Conservation (phyloP, 306 rosid species). For the Cucurbita maxima region DNA sequence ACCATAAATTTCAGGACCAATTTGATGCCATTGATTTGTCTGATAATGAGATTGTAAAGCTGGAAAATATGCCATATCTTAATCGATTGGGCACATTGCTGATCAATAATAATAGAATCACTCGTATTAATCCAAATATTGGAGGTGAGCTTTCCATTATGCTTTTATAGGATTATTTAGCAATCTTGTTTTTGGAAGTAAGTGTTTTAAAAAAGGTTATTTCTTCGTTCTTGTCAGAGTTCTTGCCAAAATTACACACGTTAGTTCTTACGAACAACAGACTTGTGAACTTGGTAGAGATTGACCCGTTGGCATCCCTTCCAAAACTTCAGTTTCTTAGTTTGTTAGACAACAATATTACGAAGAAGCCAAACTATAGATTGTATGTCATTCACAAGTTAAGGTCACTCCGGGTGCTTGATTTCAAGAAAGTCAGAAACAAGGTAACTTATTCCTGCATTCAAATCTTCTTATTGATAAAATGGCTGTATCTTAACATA, state of each 20-base stretch:
- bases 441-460: constrained; percentile 30
- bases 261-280: constrained; percentile 86
- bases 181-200: neutral
- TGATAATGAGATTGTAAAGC: constrained; percentile 90
- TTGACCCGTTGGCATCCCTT: constrained; percentile 73
- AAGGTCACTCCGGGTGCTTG: constrained; percentile 65
- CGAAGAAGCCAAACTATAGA: constrained; percentile 76
- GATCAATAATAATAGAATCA: constrained; percentile 74
- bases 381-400: constrained; percentile 69
- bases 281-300: constrained; percentile 84
- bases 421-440: constrained; percentile 68
- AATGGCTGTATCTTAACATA: neutral
- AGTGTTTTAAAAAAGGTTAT: neutral
- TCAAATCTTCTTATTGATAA: neutral
- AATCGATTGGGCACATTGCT: constrained; percentile 81
- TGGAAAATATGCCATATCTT: constrained; percentile 74
- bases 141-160: constrained; percentile 45
- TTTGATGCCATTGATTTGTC: constrained; percentile 85
- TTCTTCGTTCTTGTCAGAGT: constrained; percentile 31
- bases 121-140: constrained; percentile 70
- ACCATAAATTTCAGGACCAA: constrained; percentile 55
- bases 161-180: neutral
- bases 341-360: constrained; percentile 72
- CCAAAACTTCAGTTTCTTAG: constrained; percentile 69
- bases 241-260: constrained; percentile 71